phyloP scores from a whole-genome alignment of 2,329 filamentous ascomycete species.

The Pseudogymnoascus sp. region DNA sequence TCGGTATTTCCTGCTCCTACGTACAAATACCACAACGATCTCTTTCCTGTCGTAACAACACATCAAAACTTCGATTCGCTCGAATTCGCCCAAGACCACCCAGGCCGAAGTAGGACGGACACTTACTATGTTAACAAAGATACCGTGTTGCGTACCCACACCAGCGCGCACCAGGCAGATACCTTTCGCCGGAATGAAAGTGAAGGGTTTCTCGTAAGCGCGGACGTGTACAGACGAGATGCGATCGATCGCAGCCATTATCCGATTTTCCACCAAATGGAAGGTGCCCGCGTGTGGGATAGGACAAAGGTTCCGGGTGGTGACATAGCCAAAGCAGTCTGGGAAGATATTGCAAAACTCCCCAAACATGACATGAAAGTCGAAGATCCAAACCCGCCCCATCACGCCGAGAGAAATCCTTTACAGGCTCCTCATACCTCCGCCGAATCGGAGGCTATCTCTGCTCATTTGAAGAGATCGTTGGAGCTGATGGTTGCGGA shows the following conservation, averaged over 20 bases:
- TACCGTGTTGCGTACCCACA: constrained; percentile 86
- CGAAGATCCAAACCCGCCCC: constrained; percentile 74
- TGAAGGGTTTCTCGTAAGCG: constrained; percentile 80
- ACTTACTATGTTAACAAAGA: constrained; percentile 89
- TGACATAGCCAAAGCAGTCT: constrained; percentile 58
- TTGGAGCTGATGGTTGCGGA: constrained; percentile 85
- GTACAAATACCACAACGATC: constrained; percentile 69
- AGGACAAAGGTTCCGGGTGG: constrained; percentile 50
- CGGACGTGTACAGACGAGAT: constrained; percentile 92
- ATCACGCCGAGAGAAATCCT: constrained; percentile 73
- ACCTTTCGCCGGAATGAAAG: constrained; percentile 65
- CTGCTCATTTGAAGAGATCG: constrained; percentile 77
- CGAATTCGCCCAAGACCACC: constrained; percentile 80
- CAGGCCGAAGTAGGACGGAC: constrained; percentile 78
- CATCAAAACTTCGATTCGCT: constrained; percentile 94
- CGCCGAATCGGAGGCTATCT: constrained; percentile 76
- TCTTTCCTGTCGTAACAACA: constrained; percentile 77
- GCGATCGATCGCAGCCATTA: constrained; percentile 93
- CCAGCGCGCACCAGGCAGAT: constrained; percentile 84
- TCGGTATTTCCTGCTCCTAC: constrained; percentile 69
- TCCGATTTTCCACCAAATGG: constrained; percentile 98
- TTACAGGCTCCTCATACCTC: constrained; percentile 60
- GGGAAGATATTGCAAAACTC: constrained; percentile 61
- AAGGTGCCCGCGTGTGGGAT: constrained; percentile 87
- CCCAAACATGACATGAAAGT: constrained; percentile 69